Conservation (phyloP, 768 basidiomycete genomes). For the Lactarius tabidus region DNA sequence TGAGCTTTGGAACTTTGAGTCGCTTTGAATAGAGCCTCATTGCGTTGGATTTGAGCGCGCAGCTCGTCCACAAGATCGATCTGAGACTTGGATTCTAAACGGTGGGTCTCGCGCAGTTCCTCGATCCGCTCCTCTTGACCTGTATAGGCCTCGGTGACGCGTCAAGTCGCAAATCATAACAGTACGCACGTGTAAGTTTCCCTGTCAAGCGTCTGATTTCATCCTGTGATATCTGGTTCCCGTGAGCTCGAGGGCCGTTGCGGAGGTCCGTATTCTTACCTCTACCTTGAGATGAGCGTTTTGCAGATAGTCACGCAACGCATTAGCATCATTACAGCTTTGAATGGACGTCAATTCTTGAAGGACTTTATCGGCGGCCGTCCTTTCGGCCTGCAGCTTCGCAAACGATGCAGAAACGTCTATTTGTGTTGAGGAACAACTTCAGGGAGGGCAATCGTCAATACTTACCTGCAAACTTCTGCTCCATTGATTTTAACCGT, state of each 20-base stretch:
- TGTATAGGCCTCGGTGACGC: slow-evolving; percentile 32
- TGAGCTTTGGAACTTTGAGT: slow-evolving; percentile 46
- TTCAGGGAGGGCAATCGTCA: not conserved
- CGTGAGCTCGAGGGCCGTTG: not conserved
- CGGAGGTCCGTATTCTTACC: slow-evolving; percentile 41
- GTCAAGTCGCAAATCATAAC: not conserved
- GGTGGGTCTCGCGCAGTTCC: slow-evolving; percentile 81
- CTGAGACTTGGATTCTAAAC: slow-evolving; percentile 74
- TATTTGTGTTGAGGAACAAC: slow-evolving; percentile 30
- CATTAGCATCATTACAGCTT: slow-evolving; percentile 57
- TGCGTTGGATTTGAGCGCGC: slow-evolving; percentile 60
- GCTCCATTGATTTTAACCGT: slow-evolving; percentile 65
- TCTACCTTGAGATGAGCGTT: slow-evolving; percentile 64
- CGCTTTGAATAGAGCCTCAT: slow-evolving; percentile 64
- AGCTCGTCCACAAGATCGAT: slow-evolving; percentile 69
- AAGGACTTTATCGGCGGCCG: slow-evolving; percentile 63
- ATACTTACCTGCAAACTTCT: slow-evolving; percentile 64
- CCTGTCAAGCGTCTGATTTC: slow-evolving; percentile 73
- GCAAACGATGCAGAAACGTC: slow-evolving; percentile 79
- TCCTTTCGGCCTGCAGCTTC: slow-evolving; percentile 66
- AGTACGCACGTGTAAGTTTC: slow-evolving; percentile 63
- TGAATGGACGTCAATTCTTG: slow-evolving; percentile 68
- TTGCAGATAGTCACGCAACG: slow-evolving; percentile 68
- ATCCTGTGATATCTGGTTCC: slow-evolving; percentile 57
- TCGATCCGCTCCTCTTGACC: slow-evolving; percentile 82